Conservation (phyloP, 176 grass and related monocot genomes). For the Melocanna baccifera region DNA sequence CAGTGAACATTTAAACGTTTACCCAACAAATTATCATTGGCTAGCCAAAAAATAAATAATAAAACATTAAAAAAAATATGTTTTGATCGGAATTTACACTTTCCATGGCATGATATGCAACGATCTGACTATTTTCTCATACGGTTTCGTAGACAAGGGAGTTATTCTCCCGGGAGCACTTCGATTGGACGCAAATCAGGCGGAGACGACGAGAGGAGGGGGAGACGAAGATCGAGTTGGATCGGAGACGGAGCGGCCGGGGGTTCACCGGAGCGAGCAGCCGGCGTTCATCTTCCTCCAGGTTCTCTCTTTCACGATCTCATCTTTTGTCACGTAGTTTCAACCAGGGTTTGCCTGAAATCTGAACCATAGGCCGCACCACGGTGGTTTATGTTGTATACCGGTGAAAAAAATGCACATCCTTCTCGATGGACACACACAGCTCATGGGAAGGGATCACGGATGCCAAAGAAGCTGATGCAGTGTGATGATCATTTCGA, state of each 20-base stretch:
- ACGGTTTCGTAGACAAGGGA: background rate
- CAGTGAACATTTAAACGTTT: background rate
- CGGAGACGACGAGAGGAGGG: background rate
- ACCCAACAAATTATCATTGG: background rate
- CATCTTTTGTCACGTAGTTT: background rate
- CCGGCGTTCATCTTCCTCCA: slow-evolving; percentile 5
- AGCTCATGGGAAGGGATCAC: background rate
- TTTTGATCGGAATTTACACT: background rate
- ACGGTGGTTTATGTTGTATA: background rate
- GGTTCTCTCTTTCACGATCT: slow-evolving; percentile 22
- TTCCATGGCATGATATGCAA: background rate
- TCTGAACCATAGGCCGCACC: background rate
- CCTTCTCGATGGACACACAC: background rate
- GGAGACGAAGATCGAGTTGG: background rate
- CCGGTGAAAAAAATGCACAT: background rate
- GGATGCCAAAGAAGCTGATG: background rate
- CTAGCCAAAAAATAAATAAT: background rate
- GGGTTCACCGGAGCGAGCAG: background rate
- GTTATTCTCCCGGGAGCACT: background rate
- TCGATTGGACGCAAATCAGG: background rate
- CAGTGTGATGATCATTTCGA: slow-evolving; percentile 15
- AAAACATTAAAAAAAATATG: background rate
- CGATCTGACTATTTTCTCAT: background rate
- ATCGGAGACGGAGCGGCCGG: background rate
- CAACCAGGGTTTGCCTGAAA: background rate